Conservation (phyloP, 2,329 filamentous ascomycete species). For the Ceratocystis ficicola region DNA sequence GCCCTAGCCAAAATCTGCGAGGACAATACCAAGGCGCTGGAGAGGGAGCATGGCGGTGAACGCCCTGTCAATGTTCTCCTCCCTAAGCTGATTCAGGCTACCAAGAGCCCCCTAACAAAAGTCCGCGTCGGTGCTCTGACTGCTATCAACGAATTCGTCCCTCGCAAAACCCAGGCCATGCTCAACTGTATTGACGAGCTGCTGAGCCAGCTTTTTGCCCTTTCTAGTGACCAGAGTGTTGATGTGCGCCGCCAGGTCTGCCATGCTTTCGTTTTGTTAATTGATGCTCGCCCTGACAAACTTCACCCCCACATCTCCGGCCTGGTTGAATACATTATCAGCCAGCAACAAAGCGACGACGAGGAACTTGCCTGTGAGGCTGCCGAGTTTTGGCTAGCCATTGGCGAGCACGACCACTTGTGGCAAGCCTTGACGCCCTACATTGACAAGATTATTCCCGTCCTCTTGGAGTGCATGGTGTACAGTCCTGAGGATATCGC, state of each 20-base stretch:
- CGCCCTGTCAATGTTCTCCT: conserved; percentile 78
- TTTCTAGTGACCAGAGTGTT: conserved; percentile 62
- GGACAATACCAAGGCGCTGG: conserved; percentile 77
- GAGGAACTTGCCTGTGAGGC: conserved; percentile 87
- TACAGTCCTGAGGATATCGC: conserved; percentile 91
- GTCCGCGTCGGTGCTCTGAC: conserved; percentile 70
- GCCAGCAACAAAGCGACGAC: conserved; percentile 77
- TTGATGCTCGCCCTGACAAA: conserved; percentile 82
- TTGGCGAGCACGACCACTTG: conserved; percentile 74
- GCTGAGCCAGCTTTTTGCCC: conserved; percentile 67
- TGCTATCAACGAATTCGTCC: conserved; percentile 84
- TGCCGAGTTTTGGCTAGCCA: conserved; percentile 92
- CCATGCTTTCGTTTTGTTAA: conserved; percentile 80
- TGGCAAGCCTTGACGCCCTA: conserved; percentile 66
- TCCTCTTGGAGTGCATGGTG: conserved; percentile 87
- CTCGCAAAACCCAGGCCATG: conserved; percentile 71
- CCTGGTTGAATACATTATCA: conserved; percentile 83
- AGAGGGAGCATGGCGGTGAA: conserved; percentile 78
- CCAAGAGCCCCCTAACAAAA: conserved; percentile 60
- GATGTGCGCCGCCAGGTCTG: conserved; percentile 90
- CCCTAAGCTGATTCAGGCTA: conserved; percentile 81
- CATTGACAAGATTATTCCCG: conserved; percentile 73
- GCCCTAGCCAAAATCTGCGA: conserved; percentile 93
- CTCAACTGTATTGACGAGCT: conserved; percentile 69
- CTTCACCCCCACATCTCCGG: conserved; percentile 77